phyloP scores from a whole-genome alignment of 768 basidiomycete species.

The Baorangia bicolor region DNA sequence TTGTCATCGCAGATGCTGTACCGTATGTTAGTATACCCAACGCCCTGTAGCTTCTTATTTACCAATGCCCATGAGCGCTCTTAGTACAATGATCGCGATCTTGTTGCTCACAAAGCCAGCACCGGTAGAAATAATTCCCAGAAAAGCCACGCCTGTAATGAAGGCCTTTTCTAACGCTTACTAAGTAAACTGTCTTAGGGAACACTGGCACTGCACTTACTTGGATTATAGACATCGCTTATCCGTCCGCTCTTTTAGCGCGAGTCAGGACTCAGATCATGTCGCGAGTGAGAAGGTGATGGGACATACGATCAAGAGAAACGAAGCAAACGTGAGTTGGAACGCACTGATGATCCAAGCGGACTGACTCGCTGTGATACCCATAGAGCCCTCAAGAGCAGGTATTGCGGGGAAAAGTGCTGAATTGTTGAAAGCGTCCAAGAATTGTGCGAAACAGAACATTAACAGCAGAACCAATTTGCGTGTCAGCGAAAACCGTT shows the following conservation, averaged over 20 bases:
- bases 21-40: slow-evolving; percentile 2
- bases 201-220: slow-evolving; percentile 25
- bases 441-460: slow-evolving; percentile 42
- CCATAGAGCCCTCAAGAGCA: slow-evolving; percentile 23
- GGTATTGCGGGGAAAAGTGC: slow-evolving; percentile 42
- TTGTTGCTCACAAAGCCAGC: slow-evolving; percentile 47
- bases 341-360: slow-evolving; percentile 43
- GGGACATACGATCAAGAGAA: slow-evolving; percentile 28
- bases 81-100: slow-evolving; percentile 47
- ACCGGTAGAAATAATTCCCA: slow-evolving; percentile 46
- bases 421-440: slow-evolving; percentile 46
- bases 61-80: slow-evolving; percentile 52
- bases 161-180: slow-evolving; percentile 42
- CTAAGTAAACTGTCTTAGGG: slow-evolving; percentile 28
- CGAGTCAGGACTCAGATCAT: slow-evolving; percentile 14
- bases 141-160: slow-evolving; percentile 37
- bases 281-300: neutral
- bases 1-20: slow-evolving; percentile 47
- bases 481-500: slow-evolving; percentile 21
- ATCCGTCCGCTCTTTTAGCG: slow-evolving; percentile 22
- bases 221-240: slow-evolving; percentile 28
- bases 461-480: slow-evolving; percentile 34
- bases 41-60: neutral
- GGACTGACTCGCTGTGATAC: slow-evolving; percentile 9
- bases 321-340: slow-evolving; percentile 47